Conservation (phyloP, 2,329 filamentous ascomycete species). For the Fusarium redolens region DNA sequence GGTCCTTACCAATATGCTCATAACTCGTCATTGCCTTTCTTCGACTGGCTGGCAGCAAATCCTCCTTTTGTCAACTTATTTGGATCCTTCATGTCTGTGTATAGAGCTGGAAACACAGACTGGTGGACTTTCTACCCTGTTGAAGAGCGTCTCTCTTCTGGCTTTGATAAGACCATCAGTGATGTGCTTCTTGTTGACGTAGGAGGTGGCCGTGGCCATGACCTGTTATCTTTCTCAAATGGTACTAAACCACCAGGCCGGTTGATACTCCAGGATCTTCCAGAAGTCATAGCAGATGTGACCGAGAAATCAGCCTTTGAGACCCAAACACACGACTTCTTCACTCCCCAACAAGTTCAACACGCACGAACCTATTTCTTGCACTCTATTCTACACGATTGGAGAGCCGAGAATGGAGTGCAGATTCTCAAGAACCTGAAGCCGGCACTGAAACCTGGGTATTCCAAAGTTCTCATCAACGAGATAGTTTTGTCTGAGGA, state of each 20-base stretch:
- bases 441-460: conserved; percentile 43
- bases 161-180: conserved; percentile 3
- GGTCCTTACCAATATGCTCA: conserved; percentile 25
- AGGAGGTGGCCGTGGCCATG: conserved; percentile 34
- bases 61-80: conserved; percentile 19
- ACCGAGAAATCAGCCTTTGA: background rate
- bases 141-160: background rate
- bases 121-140: conserved; percentile 27
- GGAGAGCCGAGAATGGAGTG: conserved; percentile 48
- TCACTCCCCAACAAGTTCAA: conserved; percentile 32
- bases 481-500: conserved; percentile 28
- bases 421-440: conserved; percentile 47
- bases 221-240: conserved; percentile 26
- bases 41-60: conserved; percentile 16
- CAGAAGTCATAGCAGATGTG: conserved; percentile 26
- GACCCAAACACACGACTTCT: conserved; percentile 29
- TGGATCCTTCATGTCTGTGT: conserved; percentile 31
- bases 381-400: conserved; percentile 53
- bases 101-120: conserved; percentile 15
- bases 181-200: conserved; percentile 33
- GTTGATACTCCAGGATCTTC: conserved; percentile 37
- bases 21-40: conserved; percentile 12
- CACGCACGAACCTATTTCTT: conserved; percentile 25
- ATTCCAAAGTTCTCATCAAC: conserved; percentile 26
- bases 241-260: background rate